A percentile compares a stretch with the other conserved stretches of the same genome.
phyloP scores from a whole-genome alignment of 331 rosid species.

The Saraca asoca region DNA sequence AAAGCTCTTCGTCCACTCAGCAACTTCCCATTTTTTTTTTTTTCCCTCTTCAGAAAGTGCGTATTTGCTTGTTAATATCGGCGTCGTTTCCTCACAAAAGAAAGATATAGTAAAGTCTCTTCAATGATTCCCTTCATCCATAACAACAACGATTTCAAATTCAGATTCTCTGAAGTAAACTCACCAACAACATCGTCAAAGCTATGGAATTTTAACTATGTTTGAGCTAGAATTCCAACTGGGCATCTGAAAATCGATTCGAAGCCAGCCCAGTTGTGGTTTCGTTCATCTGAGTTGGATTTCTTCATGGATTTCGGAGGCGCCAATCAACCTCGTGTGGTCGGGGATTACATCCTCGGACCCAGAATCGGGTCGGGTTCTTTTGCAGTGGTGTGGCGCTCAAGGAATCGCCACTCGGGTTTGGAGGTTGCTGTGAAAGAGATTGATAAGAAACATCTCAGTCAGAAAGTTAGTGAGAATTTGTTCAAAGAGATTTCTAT shows the following conservation, averaged over 20 bases:
- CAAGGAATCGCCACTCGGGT: constrained; percentile 69
- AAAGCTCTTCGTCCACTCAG: constrained; percentile 5
- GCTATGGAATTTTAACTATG: too few species aligned
- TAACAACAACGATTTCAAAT: background rate
- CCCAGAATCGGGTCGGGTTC: constrained; percentile 82
- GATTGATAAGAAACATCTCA: constrained; percentile 63
- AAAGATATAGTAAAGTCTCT: background rate
- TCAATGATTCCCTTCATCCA: constrained; percentile 8
- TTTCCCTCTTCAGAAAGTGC: background rate
- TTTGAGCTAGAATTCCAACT: background rate
- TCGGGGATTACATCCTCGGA: constrained; percentile 83
- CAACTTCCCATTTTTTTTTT: background rate
- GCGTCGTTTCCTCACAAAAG: constrained; percentile 49
- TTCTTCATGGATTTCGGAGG: constrained; percentile 53
- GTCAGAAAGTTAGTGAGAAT: constrained; percentile 69
- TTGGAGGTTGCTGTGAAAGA: constrained; percentile 80
- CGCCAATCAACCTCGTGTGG: constrained; percentile 42
- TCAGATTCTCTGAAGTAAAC: background rate
- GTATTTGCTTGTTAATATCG: constrained; percentile 27
- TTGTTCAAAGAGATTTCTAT: constrained; percentile 81
- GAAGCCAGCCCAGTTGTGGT: constrained; percentile 2
- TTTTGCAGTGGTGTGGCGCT: constrained; percentile 83
- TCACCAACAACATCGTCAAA: background rate
- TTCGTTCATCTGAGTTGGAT: constrained; percentile 1
- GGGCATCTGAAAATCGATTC: background rate